A percentile compares a stretch with the other conserved stretches of the same genome.
Conservation (phyloP, 495 filamentous ascomycete genomes). For the Hyaloscypha finlandica region DNA sequence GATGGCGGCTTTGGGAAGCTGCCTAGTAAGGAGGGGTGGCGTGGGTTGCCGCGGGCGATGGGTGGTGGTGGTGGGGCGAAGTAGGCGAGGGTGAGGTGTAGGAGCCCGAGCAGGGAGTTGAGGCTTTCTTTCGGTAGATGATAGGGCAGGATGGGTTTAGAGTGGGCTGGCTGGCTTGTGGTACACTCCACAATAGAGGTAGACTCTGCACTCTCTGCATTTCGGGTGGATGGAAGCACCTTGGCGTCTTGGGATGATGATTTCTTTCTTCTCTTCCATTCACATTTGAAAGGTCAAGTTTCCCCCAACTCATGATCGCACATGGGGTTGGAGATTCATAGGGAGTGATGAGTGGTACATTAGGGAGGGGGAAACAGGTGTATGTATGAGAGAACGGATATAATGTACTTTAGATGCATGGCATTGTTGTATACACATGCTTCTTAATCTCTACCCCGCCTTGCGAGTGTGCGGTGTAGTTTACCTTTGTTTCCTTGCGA, state of each 20-base stretch:
- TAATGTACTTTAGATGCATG: neutral
- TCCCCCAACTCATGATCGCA: too few relatives aligned
- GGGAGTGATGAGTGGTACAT: neutral
- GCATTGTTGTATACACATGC: neutral
- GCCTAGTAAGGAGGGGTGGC: conserved; percentile 27
- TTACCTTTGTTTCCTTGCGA: too few relatives aligned
- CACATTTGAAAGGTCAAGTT: too few relatives aligned
- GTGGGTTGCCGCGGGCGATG: conserved; percentile 25
- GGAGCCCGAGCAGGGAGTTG: neutral
- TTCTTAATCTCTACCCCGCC: neutral
- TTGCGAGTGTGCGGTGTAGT: too few relatives aligned
- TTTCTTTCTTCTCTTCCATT: too few relatives aligned
- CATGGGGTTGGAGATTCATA: too few relatives aligned
- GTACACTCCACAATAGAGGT: neutral
- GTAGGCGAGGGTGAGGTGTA: too few relatives aligned
- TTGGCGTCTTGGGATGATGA: too few relatives aligned
- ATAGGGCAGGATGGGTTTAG: neutral
- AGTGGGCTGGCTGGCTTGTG: too few relatives aligned
- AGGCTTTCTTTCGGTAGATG: neutral
- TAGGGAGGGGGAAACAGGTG: neutral
- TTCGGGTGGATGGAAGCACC: neutral
- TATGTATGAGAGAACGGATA: neutral
- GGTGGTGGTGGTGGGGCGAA: conserved; percentile 18
- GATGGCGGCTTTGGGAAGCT: conserved; percentile 72
- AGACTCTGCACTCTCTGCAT: neutral